A percentile compares a stretch with the other conserved stretches of the same genome.
These are phyloP conservation scores for Macadamia tetraphylla DNA, from an alignment of 164 flowering plant species.

Conservation along the genomic window DNA sequence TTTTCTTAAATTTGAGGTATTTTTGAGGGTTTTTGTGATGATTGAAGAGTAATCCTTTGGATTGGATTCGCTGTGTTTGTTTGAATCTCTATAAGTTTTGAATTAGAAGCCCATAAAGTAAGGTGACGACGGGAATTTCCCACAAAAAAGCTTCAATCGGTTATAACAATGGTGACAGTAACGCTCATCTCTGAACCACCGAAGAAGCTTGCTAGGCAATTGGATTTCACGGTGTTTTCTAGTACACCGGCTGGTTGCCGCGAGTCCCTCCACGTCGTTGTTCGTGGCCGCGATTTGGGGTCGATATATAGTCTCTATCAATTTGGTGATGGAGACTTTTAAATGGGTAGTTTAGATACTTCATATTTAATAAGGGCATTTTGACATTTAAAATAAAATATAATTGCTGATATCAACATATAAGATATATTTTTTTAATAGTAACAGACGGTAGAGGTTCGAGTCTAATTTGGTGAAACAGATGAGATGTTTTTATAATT, in stretches of 20 bases:
- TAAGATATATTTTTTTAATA: too few species aligned
- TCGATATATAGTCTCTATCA: too few species aligned
- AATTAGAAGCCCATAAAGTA: constrained; percentile 44
- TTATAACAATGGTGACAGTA: constrained; percentile 9
- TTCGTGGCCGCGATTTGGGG: too few species aligned
- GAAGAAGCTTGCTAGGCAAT: constrained; percentile 65
- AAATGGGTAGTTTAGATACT: too few species aligned
- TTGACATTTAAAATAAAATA: too few species aligned
- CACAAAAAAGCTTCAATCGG: constrained; percentile 41
- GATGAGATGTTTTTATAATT: too few species aligned
- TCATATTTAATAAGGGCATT: too few species aligned
- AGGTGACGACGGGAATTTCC: constrained; percentile 46
- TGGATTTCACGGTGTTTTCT: constrained; percentile 49
- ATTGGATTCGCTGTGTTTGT: constrained; percentile 10
- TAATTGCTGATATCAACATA: too few species aligned
- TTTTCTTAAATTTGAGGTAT: constrained; percentile 17
- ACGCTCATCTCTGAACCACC: constrained; percentile 25
- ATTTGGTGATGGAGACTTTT: too few species aligned
- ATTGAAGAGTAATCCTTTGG: constrained; percentile 11
- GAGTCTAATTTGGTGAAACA: too few species aligned
- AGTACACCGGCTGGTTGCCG: constrained; percentile 9
- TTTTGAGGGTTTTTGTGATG: constrained; percentile 16
- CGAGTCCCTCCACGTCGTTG: too few species aligned
- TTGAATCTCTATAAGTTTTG: constrained; percentile 1
- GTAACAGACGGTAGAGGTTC: too few species aligned